Evolutionary conservation across 2,329 filamentous ascomycete species (phyloP), one percentile per base, ranked within the genome.

Genomic region (Beauveria australis): DNA sequence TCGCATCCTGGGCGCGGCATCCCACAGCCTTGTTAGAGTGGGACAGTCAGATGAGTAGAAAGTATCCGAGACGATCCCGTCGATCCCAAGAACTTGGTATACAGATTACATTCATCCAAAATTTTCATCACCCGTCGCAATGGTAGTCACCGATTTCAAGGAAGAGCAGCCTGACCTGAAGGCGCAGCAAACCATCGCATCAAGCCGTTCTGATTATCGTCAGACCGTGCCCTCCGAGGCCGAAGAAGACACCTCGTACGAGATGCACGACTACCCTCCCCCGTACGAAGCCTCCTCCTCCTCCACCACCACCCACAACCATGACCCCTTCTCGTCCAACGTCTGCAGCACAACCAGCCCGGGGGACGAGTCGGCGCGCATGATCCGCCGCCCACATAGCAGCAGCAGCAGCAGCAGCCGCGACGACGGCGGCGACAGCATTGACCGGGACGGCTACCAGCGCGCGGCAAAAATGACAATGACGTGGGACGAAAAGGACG

Each of bases 401-500:
- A 7, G 37, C 51, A 18, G 51, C 19, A 22, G 14, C 51, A 40
- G n/a, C 26, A 2, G 5, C 30, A 24, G 7, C 22, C 7, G 33
- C 33, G n/a, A 22, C 37, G 4, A 19, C 57, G 41, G 26, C 51
- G 30, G 4, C 33, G 22, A 22, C 22, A 9, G 33, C 53, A 41
- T 46, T 46, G 37, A 14, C 30, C 12, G 14, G 4, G 12, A 26
- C 16, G 59, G 59, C 12, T 63, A 63, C 56, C 59, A 56, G 53
- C 3, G 24, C 28, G 47, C 54, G 7, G 54, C 57, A 2, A 59
- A 61, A 5, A 56, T 64, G 63, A 56, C 28, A 3, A 56, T 64
- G 63, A 56, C 28, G 8, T 63, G 61, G 63, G 49, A 60, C 14
- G 57, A 61, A 30, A 51, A 58, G n/a, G 57, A 62, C 16, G 60